Evolutionary conservation across 1,284 basidiomycete genomes (phyloP).

Genomic region (Ustilago xerochloae): DNA sequence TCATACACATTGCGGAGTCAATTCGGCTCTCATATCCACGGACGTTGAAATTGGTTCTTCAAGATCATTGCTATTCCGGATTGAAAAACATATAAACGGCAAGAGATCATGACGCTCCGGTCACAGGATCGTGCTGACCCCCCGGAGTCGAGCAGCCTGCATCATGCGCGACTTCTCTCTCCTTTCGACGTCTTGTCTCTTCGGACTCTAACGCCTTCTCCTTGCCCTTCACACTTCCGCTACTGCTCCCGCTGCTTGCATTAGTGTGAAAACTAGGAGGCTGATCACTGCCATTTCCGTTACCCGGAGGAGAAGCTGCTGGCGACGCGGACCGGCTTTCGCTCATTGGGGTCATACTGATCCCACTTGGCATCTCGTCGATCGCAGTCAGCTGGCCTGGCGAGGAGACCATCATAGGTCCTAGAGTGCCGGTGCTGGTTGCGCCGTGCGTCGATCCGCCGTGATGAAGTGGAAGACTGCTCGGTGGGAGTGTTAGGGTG

Average conservation of each 20-base stretch:
- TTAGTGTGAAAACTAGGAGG: slow-evolving; percentile 19
- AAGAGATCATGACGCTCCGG: not conserved
- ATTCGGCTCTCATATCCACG: too few relatives aligned
- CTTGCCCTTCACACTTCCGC: slow-evolving; percentile 23
- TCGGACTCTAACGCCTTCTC: not conserved
- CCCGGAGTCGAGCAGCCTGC: slow-evolving; percentile 35
- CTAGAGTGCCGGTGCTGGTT: not conserved
- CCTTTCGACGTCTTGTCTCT: not conserved
- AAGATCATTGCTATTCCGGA: too few relatives aligned
- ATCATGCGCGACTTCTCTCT: slow-evolving; percentile 9
- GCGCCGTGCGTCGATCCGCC: not conserved
- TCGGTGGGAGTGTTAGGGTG: slow-evolving; percentile 30
- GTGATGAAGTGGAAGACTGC: slow-evolving; percentile 26
- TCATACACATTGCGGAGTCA: not conserved
- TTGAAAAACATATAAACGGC: not conserved
- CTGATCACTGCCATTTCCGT: not conserved
- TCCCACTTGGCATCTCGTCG: slow-evolving; percentile 32
- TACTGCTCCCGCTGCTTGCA: slow-evolving; percentile 9
- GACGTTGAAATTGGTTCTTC: too few relatives aligned
- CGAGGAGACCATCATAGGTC: slow-evolving; percentile 18
- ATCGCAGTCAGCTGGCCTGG: slow-evolving; percentile 40
- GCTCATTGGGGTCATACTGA: slow-evolving; percentile 15
- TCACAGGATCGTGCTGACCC: slow-evolving; percentile 27
- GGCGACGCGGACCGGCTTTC: slow-evolving; percentile 32
- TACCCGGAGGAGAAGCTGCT: not conserved